Evolutionary conservation across 345 rosid species (phyloP).

Genomic region (Angophora floribunda): DNA sequence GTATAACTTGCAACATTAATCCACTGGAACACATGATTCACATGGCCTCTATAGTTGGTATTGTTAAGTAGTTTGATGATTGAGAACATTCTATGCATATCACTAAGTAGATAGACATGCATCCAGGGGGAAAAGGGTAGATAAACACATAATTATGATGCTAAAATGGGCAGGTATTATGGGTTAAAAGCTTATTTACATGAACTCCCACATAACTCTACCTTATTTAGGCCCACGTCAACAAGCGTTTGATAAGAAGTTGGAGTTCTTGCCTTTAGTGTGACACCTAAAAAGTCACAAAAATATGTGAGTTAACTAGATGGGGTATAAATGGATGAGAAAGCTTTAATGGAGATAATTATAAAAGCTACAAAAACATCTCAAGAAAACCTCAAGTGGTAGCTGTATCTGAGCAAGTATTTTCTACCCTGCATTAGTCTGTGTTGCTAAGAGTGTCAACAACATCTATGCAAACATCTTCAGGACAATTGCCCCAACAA

Average conservation of each 20-base stretch:
- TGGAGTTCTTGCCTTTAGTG: constrained; percentile 43
- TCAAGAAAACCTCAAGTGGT: neutral
- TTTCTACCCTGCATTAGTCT: neutral
- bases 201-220: constrained; percentile 1
- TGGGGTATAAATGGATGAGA: neutral
- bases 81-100: neutral
- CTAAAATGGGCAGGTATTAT: neutral
- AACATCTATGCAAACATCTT: neutral
- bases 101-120: neutral
- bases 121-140: neutral
- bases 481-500: neutral
- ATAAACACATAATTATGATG: neutral
- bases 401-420: neutral
- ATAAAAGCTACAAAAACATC: neutral
- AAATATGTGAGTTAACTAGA: neutral
- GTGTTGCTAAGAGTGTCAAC: neutral
- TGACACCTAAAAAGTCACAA: constrained; percentile 47
- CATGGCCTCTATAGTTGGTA: neutral
- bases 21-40: neutral
- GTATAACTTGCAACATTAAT: neutral
- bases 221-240: constrained; percentile 92
- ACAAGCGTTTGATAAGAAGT: constrained; percentile 45
- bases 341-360: neutral
- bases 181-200: neutral
- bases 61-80: neutral